These are phyloP conservation scores for Vitis hybrid DNA, from an alignment of 177 flowering plant genomes.

Conservation along the genomic window DNA sequence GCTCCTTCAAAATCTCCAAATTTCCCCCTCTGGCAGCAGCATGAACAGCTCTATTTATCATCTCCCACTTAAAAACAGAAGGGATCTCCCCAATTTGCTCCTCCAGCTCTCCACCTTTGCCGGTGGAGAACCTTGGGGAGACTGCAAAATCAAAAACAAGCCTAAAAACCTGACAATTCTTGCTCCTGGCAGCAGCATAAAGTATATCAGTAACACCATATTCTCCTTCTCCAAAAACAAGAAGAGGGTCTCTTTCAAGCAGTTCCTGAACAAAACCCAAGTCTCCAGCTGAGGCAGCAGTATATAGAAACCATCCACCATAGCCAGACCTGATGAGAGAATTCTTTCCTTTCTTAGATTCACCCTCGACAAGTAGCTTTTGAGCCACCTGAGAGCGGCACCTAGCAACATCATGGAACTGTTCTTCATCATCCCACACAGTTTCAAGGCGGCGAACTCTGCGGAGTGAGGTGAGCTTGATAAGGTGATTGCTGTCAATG, in stretches of 20 bases:
- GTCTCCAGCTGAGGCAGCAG: constrained; percentile 96
- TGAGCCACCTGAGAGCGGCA: constrained; percentile 67
- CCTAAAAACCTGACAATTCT: constrained; percentile 66
- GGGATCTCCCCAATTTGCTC: constrained; percentile 49
- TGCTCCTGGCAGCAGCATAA: constrained; percentile 90
- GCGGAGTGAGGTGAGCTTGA: constrained; percentile 86
- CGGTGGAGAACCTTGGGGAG: constrained; percentile 40
- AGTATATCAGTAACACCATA: constrained; percentile 87
- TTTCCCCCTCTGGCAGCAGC: constrained; percentile 94
- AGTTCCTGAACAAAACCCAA: constrained; percentile 59
- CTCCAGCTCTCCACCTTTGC: constrained; percentile 42
- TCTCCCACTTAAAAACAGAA: constrained; percentile 60
- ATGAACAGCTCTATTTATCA: constrained; percentile 85
- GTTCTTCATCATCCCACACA: constrained; percentile 91
- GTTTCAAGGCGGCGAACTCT: constrained; percentile 89
- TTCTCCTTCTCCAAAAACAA: constrained; percentile 94
- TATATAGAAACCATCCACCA: constrained; percentile 98
- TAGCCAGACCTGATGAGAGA: constrained; percentile 86
- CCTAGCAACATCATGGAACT: constrained; percentile 61
- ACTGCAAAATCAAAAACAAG: constrained; percentile 55
- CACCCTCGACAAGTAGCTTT: constrained; percentile 59
- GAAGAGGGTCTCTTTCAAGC: constrained; percentile 60
- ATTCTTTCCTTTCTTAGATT: constrained; percentile 43
- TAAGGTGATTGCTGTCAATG: constrained; percentile 76
- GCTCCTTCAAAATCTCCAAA: constrained; percentile 61